phyloP scores from a whole-genome alignment of 257 asterid species.

The Craterostigma plantagineum region DNA sequence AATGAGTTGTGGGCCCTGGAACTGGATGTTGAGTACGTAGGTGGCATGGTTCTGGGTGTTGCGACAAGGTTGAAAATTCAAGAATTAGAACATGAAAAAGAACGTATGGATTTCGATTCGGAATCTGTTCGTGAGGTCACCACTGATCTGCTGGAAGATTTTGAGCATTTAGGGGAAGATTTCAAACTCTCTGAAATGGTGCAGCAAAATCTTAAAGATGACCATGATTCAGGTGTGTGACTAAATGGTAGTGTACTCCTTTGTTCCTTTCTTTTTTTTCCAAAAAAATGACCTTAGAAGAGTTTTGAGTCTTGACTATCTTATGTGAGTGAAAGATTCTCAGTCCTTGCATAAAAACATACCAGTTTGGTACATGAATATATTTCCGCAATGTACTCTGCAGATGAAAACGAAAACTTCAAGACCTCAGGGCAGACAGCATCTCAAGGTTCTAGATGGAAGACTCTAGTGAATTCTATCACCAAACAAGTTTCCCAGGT shows the following conservation, averaged over 20 bases:
- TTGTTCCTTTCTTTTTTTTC: too few species aligned
- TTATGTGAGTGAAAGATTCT: too few species aligned
- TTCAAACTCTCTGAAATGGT: conserved; percentile 34
- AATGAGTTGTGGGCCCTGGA: conserved; percentile 79
- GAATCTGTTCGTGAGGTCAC: conserved; percentile 42
- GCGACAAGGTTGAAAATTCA: conserved; percentile 82
- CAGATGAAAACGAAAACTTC: conserved; percentile 39
- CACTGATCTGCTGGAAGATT: conserved; percentile 66
- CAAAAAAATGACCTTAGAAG: too few species aligned
- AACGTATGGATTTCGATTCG: conserved; percentile 21
- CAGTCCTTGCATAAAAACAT: too few species aligned
- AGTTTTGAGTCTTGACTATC: too few species aligned
- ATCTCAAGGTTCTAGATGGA: conserved; percentile 74
- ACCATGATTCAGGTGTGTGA: conserved; percentile 28
- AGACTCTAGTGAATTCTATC: conserved; percentile 53
- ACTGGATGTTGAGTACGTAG: conserved; percentile 66
- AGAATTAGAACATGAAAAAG: conserved; percentile 57
- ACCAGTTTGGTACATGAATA: too few species aligned
- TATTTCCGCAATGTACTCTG: neutral
- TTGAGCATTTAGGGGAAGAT: conserved; percentile 36
- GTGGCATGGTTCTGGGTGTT: conserved; percentile 53
- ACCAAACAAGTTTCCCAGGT: conserved; percentile 95
- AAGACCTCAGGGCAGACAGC: conserved; percentile 24
- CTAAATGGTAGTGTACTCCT: conserved; percentile 7
- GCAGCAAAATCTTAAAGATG: conserved; percentile 25